Evolutionary conservation across 805 yeast genomes (phyloP), one percentile per base, ranked within the genome.

Genomic region (Sugiyamaella chiloensis): DNA sequence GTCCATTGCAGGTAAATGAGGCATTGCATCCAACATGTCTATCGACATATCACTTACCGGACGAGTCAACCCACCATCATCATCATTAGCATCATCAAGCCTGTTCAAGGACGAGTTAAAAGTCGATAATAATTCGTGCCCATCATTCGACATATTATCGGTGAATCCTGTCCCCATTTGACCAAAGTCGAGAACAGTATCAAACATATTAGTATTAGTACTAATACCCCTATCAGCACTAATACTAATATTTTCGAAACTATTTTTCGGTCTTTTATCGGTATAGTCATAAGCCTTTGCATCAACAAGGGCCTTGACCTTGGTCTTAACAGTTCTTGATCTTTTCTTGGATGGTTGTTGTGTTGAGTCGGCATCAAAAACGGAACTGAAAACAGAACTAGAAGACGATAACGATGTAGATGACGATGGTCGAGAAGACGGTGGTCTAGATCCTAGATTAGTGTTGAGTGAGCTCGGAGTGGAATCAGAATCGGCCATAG

Each of bases 1-100:
- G 2, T 40, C 42, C 31, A 40, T 12, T n/a, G 42, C 42, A n/a
- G 30, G 27, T 14, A 40, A 17, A 8, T 34, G 37, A 21, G 37
- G 37, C 37, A 34, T 34, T 11, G 7, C 29, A 3, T 12, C 37
- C 16, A 34, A 4, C 37, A 34, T 34, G 20, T 34, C 37, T 12
- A 34, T 19, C 4, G 37, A 6, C 20, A 34, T 14, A 8, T 26
- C 29, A 26, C 29, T 26, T 11, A 26, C 9, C 9, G 29, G 29
- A 7, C 11, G 9, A 11, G 29, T 8, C 29, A 26, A 26, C 11
- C 9, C 11, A 8, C 9, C 9, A 8, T 7, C 11, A 11, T 26
- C 29, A 26, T 7, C 7, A 7, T 8, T 26, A 8, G 11, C 11
- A 7, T 7, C 7, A 7, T 26, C 29, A 11, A 11, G 7, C 29